Evolutionary conservation across 169 alveolate species (phyloP).

Genomic region (Cryptosporidium tyzzeri): DNA sequence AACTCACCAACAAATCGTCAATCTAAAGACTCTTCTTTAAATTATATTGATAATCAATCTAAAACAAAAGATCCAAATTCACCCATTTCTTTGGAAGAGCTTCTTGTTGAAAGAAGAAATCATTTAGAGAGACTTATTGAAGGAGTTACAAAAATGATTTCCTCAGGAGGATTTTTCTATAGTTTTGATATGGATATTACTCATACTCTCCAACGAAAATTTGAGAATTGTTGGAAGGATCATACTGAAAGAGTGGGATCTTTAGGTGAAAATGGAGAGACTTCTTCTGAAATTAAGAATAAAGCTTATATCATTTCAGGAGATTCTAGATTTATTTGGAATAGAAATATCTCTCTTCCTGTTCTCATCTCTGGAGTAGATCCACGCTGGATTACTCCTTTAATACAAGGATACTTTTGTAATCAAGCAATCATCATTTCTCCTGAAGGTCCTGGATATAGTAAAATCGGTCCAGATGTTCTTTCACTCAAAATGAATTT

Average conservation of each 20-base stretch:
- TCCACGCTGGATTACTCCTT: constrained; percentile 83
- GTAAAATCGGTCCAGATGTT: constrained; percentile 42
- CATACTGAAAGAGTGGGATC: constrained; percentile 39
- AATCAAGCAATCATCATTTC: constrained; percentile 56
- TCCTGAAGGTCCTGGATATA: constrained; percentile 71
- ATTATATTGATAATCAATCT: not conserved
- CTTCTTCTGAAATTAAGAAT: not conserved
- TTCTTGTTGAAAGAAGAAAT: constrained; percentile 38
- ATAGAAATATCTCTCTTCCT: constrained; percentile 55
- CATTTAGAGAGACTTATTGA: constrained; percentile 27
- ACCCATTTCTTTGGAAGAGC: constrained; percentile 24
- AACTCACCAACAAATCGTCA: not conserved
- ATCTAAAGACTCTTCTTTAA: not conserved
- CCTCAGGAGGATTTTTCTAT: constrained; percentile 71
- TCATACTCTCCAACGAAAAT: constrained; percentile 43
- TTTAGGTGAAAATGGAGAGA: constrained; percentile 11
- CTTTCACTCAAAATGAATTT: constrained; percentile 34
- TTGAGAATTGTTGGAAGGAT: constrained; percentile 39
- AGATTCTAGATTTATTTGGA: constrained; percentile 65
- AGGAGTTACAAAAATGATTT: constrained; percentile 66
- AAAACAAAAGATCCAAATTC: not conserved
- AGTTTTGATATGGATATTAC: constrained; percentile 69
- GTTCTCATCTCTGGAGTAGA: constrained; percentile 63
- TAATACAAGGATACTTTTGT: constrained; percentile 84
- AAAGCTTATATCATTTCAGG: constrained; percentile 61